Conservation (phyloP, 371 early-diverging fungal species). For the Umbelopsis sp. region DNA sequence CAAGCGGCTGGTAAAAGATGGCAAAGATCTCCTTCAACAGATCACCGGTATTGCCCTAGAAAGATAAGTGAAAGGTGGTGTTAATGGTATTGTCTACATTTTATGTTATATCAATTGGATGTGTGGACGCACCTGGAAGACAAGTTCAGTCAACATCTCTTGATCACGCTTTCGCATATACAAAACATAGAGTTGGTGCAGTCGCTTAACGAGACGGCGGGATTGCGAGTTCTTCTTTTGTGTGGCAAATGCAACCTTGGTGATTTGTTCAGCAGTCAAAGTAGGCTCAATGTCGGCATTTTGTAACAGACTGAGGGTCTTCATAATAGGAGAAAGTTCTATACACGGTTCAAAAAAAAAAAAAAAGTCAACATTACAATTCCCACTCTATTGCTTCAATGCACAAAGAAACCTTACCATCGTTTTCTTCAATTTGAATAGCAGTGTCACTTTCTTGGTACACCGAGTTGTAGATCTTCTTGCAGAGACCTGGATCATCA, state of each 20-base stretch:
- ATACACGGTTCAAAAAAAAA: background rate
- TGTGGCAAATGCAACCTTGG: constrained; percentile 30
- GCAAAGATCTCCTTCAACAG: constrained; percentile 64
- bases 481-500: constrained; percentile 52
- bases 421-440: constrained; percentile 22
- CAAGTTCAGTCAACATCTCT: constrained; percentile 55
- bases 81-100: background rate
- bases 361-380: too few relatives aligned
- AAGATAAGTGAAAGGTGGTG: too few relatives aligned
- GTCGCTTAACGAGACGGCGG: constrained; percentile 36
- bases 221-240: constrained; percentile 21
- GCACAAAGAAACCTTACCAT: constrained; percentile 18
- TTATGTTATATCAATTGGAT: background rate
- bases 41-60: constrained; percentile 62
- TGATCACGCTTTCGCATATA: constrained; percentile 60
- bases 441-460: constrained; percentile 38
- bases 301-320: constrained; percentile 47
- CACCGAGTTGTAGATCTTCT: constrained; percentile 61
- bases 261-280: constrained; percentile 46
- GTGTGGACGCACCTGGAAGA: constrained; percentile 44
- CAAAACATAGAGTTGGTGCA: constrained; percentile 54
- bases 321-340: constrained; percentile 22
- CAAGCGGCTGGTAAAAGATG: constrained; percentile 68
- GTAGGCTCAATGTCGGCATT: constrained; percentile 48
- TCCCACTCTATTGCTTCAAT: background rate